Conservation (phyloP, 2,329 filamentous ascomycete genomes). For the Aspergillus sp. region DNA sequence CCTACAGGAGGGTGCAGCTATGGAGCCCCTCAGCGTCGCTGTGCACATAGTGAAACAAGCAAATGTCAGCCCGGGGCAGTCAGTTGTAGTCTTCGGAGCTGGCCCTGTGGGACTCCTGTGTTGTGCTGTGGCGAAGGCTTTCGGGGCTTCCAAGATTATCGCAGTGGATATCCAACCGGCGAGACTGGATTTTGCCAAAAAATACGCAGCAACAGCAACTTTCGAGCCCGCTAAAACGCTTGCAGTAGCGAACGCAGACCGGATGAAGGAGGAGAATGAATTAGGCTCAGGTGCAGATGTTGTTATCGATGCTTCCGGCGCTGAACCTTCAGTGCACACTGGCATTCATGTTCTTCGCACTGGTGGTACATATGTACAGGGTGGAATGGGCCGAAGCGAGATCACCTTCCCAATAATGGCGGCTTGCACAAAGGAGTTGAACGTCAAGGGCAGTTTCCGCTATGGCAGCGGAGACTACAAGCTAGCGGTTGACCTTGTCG, state of each 20-base stretch:
- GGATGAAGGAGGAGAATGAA: slow-evolving; percentile 59
- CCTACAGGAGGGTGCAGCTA: slow-evolving; percentile 80
- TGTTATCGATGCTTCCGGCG: slow-evolving; percentile 76
- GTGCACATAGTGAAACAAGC: slow-evolving; percentile 81
- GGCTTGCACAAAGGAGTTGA: slow-evolving; percentile 84
- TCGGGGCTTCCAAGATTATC: slow-evolving; percentile 81
- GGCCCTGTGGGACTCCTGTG: slow-evolving; percentile 85
- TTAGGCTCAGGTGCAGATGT: slow-evolving; percentile 67
- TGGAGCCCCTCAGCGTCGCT: slow-evolving; percentile 83
- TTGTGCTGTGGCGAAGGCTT: slow-evolving; percentile 77
- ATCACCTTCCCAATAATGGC: slow-evolving; percentile 91
- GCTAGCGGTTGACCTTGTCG: slow-evolving; percentile 73
- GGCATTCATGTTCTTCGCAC: slow-evolving; percentile 65
- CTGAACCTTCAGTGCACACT: slow-evolving; percentile 72
- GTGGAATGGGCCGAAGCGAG: slow-evolving; percentile 82
- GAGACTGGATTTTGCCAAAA: slow-evolving; percentile 72
- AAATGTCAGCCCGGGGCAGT: slow-evolving; percentile 65
- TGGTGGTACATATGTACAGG: slow-evolving; percentile 77
- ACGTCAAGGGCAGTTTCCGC: slow-evolving; percentile 79
- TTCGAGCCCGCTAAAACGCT: slow-evolving; percentile 59
- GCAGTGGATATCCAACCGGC: slow-evolving; percentile 78
- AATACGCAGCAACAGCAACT: slow-evolving; percentile 54
- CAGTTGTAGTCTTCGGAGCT: slow-evolving; percentile 79
- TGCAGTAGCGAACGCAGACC: slow-evolving; percentile 69
- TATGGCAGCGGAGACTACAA: slow-evolving; percentile 86